Evolutionary conservation across 352 stramenopile genomes (phyloP).

Genomic region (Thalassiosira delicatula): DNA sequence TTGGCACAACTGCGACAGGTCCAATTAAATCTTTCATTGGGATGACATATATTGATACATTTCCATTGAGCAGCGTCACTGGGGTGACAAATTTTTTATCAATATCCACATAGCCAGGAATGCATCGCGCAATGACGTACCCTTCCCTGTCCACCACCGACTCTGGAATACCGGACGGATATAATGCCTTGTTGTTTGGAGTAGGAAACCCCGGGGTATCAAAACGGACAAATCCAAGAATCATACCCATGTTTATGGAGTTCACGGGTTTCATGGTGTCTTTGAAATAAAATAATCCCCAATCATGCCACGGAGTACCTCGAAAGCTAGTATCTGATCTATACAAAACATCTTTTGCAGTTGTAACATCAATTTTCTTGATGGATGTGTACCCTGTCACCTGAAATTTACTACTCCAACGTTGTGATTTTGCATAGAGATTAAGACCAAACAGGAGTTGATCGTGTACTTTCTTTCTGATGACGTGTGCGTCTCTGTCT

Average conservation of each 20-base stretch:
- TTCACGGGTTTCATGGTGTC: neutral
- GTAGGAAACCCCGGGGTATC: neutral
- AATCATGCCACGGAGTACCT: neutral
- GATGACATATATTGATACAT: neutral
- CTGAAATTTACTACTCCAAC: no score
- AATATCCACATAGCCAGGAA: neutral
- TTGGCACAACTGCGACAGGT: neutral
- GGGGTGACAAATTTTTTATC: neutral
- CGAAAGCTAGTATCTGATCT: neutral
- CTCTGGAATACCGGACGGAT: neutral
- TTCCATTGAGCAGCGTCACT: neutral
- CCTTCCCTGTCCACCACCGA: neutral
- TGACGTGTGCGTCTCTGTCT: no score
- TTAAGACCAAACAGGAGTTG: no score
- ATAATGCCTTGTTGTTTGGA: neutral
- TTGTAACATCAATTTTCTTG: no score
- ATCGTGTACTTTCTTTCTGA: no score
- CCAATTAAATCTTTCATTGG: neutral
- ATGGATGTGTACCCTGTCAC: no score
- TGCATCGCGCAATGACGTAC: neutral
- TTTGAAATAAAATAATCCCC: neutral
- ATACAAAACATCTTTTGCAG: no score
- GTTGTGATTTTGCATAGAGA: no score
- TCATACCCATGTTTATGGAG: neutral
- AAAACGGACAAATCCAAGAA: neutral